Base-by-base conservation (phyloP, 2,329 filamentous ascomycete genomes). In the Alternaria solani region DNA sequence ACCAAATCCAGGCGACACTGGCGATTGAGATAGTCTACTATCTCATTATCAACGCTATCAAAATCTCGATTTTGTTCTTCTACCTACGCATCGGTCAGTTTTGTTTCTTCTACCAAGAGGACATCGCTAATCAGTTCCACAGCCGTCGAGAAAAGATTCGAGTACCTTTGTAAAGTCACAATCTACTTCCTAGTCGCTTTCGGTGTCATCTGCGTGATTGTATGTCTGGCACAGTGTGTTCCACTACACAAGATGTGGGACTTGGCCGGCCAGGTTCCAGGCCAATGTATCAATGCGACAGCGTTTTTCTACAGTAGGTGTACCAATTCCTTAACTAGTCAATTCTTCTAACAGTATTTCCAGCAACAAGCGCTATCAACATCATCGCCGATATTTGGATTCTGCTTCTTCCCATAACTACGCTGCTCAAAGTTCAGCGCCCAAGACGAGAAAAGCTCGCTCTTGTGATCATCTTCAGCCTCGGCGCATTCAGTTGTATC, bases 401-500 rank as follows among this genome's bases (percentile, higher is more conserved):
- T 58, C 82, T 97, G 32, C 88, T 93, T 32, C 82, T 97, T 16
- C 93, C 94, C 0, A 90, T 97, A 63, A 92, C 92, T 1, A 91
- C 96, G 7, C 82, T 97, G 23, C 96, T 93, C 0, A 85, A 88
- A 52, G 94, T 97, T 88, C 88, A 88, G 52, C 81, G 97, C 7
- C 94, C 93, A 0, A 85, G 82, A 51, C 90, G 91, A 61, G 93
- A 97, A 75, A 51, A 51, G 18, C 11, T 38, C 25, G 51, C 20
- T 46, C 81, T 97, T 9, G 85, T 96, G 51, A 79, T 94, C 28
- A 94, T 93, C 0, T 97, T 97, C 74, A 85, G 88, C 49, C 85
- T 96, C 54, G 93, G 93, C 64, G 86, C 93, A 57, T 96, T 97
- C 69, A 91, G 93, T 95, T 68, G 93, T 92, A 73, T 96, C 93